Base-by-base conservation (phyloP, 768 basidiomycete genomes). In the Tubosaeta brunneosetosa region DNA sequence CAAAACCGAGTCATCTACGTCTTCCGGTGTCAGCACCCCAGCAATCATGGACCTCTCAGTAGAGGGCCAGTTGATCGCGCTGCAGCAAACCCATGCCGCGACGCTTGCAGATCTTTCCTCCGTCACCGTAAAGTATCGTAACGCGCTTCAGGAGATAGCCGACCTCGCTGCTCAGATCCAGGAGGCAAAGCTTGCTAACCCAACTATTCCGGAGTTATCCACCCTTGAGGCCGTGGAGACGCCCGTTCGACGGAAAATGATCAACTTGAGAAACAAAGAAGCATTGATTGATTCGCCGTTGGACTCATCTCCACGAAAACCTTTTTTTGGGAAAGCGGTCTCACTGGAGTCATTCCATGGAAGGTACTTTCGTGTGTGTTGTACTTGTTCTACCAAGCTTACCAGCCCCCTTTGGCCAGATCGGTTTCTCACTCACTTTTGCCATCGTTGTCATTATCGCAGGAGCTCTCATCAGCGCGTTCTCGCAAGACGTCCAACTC, bases 381-480 rank as follows among this genome's bases (percentile, higher is more conserved):
- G 37, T 47, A 50, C 33, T 26, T 47, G 9, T 17, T 11, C 19
- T 10, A 6, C 16, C 8, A 17, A 53, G 14, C 57, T 66, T 47
- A 66, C 25, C 0, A 12, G 17, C 52, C 46, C 46, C 53, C 11
- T 54, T 51, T 57, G 51, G 48, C 41, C 61, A 91, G 89, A 81
- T 92, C 91, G 83, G 83, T 86, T 60, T 91, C 89, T 75, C 90
- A 90, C 74, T 93, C 93, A 71, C 84, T 86, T 76, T 91, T 90
- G 80, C 85, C 94, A 73, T 94, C 93, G 70, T 83, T 86, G 77
- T 95, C 94, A 79, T 85, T 95, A 62, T 94, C 94, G 77, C 94
- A 97, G 93, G 93, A 91, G 80, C 81, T 92, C 59, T 92, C 85
- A 61, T 92, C 86, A 77, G 88, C 74, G 74, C 86, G 85, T 66